Evolutionary conservation across 2,329 filamentous ascomycete genomes (phyloP).

Genomic region (Cercospora zeina): DNA sequence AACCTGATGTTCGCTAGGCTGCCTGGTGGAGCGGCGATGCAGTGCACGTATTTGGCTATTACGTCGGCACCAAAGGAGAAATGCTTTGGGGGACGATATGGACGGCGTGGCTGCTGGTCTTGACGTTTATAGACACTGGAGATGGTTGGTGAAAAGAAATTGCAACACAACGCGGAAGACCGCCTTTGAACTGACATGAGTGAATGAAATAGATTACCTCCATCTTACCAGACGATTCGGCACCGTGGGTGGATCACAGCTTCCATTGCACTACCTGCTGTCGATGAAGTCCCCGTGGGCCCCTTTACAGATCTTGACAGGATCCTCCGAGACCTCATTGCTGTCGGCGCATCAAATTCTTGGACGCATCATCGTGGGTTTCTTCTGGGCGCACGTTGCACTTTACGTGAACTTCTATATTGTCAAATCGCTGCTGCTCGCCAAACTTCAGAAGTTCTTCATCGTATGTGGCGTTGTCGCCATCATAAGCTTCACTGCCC

Average conservation of each 20-base stretch:
- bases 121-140: constrained; percentile 54
- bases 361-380: constrained; percentile 54
- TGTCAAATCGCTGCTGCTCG: constrained; percentile 51
- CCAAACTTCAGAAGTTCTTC: constrained; percentile 58
- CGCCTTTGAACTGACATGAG: not conserved
- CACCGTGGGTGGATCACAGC: constrained; percentile 59
- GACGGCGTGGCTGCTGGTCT: constrained; percentile 54
- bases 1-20: constrained; percentile 18
- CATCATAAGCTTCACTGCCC: constrained; percentile 47
- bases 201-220: constrained; percentile 57
- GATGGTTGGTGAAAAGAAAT: constrained; percentile 49
- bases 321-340: constrained; percentile 57
- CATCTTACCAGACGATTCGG: constrained; percentile 64
- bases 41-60: constrained; percentile 39
- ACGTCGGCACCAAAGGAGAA: constrained; percentile 53
- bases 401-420: constrained; percentile 62
- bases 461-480: constrained; percentile 58
- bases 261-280: constrained; percentile 61
- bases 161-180: not conserved
- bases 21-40: constrained; percentile 40
- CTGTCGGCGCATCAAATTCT: constrained; percentile 60
- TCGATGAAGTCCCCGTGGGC: constrained; percentile 54
- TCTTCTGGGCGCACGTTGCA: constrained; percentile 55
- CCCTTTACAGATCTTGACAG: constrained; percentile 54
- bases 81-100: constrained; percentile 52